phyloP scores from a whole-genome alignment of 495 filamentous ascomycete genomes.

The Aspergillus taichungensis region DNA sequence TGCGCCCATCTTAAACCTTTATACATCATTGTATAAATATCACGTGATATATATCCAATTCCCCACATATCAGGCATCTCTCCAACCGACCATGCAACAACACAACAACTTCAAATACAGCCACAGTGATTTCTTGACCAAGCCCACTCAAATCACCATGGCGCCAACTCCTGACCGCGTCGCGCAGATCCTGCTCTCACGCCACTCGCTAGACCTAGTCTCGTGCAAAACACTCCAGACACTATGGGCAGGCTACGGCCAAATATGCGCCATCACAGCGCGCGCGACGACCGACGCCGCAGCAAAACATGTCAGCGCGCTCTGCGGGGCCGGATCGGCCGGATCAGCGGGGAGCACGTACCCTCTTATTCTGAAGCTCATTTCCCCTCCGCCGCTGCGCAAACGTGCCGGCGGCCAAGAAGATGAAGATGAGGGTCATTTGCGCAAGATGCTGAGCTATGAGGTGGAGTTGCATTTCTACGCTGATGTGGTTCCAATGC shows the following conservation, averaged over 20 bases:
- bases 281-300: slow-evolving; percentile 19
- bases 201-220: slow-evolving; percentile 26
- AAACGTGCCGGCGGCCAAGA: slow-evolving; percentile 9
- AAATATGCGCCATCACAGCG: slow-evolving; percentile 24
- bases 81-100: too few relatives aligned
- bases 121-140: background rate
- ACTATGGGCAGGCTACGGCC: slow-evolving; percentile 33
- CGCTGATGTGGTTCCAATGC: slow-evolving; percentile 18
- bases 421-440: slow-evolving; percentile 27
- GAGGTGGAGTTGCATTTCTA: slow-evolving; percentile 32
- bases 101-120: background rate
- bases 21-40: too few relatives aligned
- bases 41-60: too few relatives aligned
- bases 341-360: slow-evolving; percentile 14
- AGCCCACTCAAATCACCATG: background rate
- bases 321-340: slow-evolving; percentile 13
- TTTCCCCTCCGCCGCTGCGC: slow-evolving; percentile 25
- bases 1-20: too few relatives aligned
- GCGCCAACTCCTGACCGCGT: slow-evolving; percentile 12
- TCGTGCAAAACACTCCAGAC: slow-evolving; percentile 26
- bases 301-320: slow-evolving; percentile 13
- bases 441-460: slow-evolving; percentile 33
- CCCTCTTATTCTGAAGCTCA: slow-evolving; percentile 30
- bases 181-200: slow-evolving; percentile 26
- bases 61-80: too few relatives aligned